These are phyloP conservation scores for Trichoderma parareesei DNA, from an alignment of 495 filamentous ascomycete genomes.

Conservation along the genomic window DNA sequence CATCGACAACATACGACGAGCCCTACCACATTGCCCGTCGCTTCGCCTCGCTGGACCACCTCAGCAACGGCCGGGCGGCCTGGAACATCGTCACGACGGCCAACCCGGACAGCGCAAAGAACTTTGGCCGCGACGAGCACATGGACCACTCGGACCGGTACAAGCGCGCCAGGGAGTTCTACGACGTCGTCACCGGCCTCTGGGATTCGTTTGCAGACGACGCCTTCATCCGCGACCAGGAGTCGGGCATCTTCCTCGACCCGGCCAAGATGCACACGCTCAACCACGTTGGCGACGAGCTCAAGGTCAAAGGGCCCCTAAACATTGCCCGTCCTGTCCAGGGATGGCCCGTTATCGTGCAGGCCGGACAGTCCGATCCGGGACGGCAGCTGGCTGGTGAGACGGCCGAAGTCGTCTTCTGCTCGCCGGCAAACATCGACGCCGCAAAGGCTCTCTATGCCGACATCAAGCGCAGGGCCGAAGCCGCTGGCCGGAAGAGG, in stretches of 20 bases:
- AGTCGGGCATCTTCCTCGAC: constrained; percentile 40
- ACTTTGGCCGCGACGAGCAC: constrained; percentile 44
- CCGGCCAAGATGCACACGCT: constrained; percentile 42
- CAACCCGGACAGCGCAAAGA: constrained; percentile 46
- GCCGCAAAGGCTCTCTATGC: constrained; percentile 43
- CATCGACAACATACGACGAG: constrained; percentile 45
- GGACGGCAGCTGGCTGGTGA: constrained; percentile 45
- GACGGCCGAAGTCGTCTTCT: constrained; percentile 48
- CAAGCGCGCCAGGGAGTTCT: constrained; percentile 50
- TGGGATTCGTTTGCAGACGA: constrained; percentile 52
- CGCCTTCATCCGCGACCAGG: constrained; percentile 41
- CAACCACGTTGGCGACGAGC: constrained; percentile 41
- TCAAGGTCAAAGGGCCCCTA: constrained; percentile 38
- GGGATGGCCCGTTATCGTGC: constrained; percentile 49
- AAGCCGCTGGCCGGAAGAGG: constrained; percentile 32
- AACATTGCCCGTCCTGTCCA: constrained; percentile 48
- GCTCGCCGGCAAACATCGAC: constrained; percentile 28
- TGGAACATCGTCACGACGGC: constrained; percentile 61
- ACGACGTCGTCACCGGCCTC: constrained; percentile 46
- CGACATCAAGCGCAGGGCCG: constrained; percentile 42
- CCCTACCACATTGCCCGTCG: constrained; percentile 50
- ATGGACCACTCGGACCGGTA: constrained; percentile 54
- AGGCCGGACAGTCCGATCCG: constrained; percentile 47
- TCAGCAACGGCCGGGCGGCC: constrained; percentile 48
- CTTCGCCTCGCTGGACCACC: constrained; percentile 53